Conservation (phyloP, 306 rosid species). For the Pueraria montana region DNA sequence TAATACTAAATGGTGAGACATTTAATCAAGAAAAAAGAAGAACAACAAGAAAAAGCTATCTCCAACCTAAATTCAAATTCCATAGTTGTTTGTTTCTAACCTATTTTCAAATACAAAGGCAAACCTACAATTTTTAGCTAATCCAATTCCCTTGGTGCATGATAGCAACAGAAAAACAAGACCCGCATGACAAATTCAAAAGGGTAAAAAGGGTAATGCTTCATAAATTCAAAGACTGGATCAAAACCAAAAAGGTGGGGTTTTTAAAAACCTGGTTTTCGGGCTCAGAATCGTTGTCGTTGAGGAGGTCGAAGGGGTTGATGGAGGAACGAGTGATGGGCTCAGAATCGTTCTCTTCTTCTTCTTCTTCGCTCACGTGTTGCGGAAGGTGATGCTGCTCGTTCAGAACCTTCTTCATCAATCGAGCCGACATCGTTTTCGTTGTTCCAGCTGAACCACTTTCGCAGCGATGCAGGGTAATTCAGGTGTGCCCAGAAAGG, state of each 20-base stretch:
- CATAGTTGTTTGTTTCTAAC: slow-evolving; percentile 5
- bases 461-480: not conserved
- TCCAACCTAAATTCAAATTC: slow-evolving; percentile 13
- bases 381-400: slow-evolving; percentile 56
- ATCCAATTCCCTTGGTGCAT: not conserved
- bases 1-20: not conserved
- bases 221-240: slow-evolving; percentile 22
- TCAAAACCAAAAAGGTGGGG: not conserved
- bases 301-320: slow-evolving; percentile 89
- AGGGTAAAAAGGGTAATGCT: slow-evolving; percentile 24
- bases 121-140: slow-evolving; percentile 34
- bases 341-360: slow-evolving; percentile 47
- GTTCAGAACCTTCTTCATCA: slow-evolving; percentile 74
- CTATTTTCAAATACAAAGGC: slow-evolving; percentile 17
- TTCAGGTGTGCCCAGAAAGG: not conserved
- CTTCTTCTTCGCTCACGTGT: slow-evolving; percentile 46
- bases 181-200: slow-evolving; percentile 33
- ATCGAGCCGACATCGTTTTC: slow-evolving; percentile 79
- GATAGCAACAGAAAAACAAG: not conserved
- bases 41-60: not conserved
- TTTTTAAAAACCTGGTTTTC: slow-evolving; percentile 67
- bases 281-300: slow-evolving; percentile 58
- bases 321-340: slow-evolving; percentile 55
- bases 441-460: not conserved
- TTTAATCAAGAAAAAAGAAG: not conserved